Evolutionary conservation across 129 eudicot species (phyloP).

Genomic region (Flaveria bidentis): DNA sequence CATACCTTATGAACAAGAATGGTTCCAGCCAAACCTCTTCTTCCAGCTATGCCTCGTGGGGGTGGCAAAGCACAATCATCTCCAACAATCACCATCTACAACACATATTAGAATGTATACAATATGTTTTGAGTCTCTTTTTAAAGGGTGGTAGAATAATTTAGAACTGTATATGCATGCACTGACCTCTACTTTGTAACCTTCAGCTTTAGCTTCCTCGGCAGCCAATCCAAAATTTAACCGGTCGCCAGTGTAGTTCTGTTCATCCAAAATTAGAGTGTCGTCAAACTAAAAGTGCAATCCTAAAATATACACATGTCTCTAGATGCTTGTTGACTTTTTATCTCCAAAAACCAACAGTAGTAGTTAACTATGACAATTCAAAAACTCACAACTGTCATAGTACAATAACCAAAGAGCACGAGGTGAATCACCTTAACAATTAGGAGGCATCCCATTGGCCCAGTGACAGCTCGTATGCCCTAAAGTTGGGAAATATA

Average conservation of each 20-base stretch:
- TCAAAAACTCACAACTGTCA: background rate
- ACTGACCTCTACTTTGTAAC: conserved; percentile 91
- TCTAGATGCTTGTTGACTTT: background rate
- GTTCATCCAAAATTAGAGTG: conserved; percentile 25
- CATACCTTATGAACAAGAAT: conserved; percentile 89
- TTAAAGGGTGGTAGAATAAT: conserved; percentile 8
- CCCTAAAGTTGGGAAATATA: conserved; percentile 51
- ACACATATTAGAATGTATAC: conserved; percentile 8
- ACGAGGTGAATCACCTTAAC: conserved; percentile 64
- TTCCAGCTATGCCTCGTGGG: conserved; percentile 95
- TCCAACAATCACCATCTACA: conserved; percentile 95
- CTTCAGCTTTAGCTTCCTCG: conserved; percentile 97
- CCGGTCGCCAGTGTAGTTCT: conserved; percentile 96
- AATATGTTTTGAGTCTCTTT: background rate
- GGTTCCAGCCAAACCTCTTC: conserved; percentile 99
- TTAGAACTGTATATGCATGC: conserved; percentile 12
- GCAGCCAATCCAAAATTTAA: conserved; percentile 97
- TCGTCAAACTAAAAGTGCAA: background rate
- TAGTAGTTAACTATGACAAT: conserved; percentile 7
- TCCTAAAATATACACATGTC: conserved; percentile 3
- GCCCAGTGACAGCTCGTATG: conserved; percentile 97
- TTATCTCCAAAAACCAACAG: conserved; percentile 12
- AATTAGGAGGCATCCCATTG: conserved; percentile 95
- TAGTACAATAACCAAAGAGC: conserved; percentile 19
- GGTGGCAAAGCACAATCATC: conserved; percentile 99